Evolutionary conservation across 192 early-diverging fungal species (phyloP).

Genomic region (Dimargaris cristalligena): DNA sequence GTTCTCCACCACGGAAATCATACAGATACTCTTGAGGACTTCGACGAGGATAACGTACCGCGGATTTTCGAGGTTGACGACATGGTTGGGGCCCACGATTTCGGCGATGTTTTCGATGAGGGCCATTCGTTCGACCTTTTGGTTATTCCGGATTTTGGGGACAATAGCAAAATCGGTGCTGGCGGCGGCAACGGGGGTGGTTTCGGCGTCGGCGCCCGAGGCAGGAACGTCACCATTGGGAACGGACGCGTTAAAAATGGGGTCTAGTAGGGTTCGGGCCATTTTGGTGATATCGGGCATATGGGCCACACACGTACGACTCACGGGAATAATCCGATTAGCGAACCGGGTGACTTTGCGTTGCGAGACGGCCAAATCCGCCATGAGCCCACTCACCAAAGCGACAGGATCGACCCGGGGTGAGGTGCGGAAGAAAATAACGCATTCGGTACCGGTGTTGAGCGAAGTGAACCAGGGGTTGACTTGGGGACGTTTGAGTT

Average conservation of each 20-base stretch:
- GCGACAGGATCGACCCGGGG: background rate
- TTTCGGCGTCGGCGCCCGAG: slow-evolving; percentile 33
- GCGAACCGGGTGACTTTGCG: slow-evolving; percentile 22
- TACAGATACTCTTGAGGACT: slow-evolving; percentile 41
- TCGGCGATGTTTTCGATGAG: slow-evolving; percentile 29
- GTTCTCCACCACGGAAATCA: slow-evolving; percentile 37
- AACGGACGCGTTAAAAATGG: slow-evolving; percentile 24
- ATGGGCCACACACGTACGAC: slow-evolving; percentile 29
- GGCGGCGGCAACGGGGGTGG: slow-evolving; percentile 27
- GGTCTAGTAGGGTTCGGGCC: slow-evolving; percentile 21
- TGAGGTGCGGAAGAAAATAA: slow-evolving; percentile 4
- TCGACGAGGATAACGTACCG: slow-evolving; percentile 36
- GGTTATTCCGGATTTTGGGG: slow-evolving; percentile 38
- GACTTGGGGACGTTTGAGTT: background rate
- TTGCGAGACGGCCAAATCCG: background rate
- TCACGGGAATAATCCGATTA: slow-evolving; percentile 33
- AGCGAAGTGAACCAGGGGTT: background rate
- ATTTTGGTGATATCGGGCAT: slow-evolving; percentile 28
- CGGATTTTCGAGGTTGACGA: slow-evolving; percentile 34
- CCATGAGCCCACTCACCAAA: background rate
- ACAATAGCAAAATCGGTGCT: slow-evolving; percentile 34
- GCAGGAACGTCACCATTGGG: slow-evolving; percentile 30
- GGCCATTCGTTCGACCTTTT: slow-evolving; percentile 28
- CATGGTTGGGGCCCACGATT: slow-evolving; percentile 30
- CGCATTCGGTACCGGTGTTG: slow-evolving; percentile 1